A percentile compares a stretch with the other conserved stretches of the same genome.
Evolutionary conservation across 2,329 filamentous ascomycete species (phyloP).

Genomic region (Tolypocladium inflatum): DNA sequence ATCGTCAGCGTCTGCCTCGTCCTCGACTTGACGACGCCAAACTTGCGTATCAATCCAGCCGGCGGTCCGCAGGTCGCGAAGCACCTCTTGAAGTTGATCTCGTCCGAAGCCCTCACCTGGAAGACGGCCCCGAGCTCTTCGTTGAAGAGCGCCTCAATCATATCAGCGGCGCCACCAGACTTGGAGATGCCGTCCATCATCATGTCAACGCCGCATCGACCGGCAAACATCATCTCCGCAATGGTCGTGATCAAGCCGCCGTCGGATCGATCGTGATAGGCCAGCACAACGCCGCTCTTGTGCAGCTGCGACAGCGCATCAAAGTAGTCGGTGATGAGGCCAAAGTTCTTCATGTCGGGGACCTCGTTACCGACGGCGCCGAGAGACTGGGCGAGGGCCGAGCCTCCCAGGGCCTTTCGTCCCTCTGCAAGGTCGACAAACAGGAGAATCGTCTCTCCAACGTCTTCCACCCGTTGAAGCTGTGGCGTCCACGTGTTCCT

Average conservation of each 20-base stretch:
- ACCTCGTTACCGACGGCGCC: constrained; percentile 75
- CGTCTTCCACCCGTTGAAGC: constrained; percentile 71
- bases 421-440: constrained; percentile 84
- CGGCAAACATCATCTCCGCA: constrained; percentile 97
- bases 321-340: constrained; percentile 81
- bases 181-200: constrained; percentile 67
- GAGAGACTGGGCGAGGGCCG: constrained; percentile 82
- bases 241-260: constrained; percentile 86
- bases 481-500: constrained; percentile 90
- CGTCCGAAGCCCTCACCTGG: constrained; percentile 79
- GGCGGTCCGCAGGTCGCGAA: constrained; percentile 87
- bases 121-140: constrained; percentile 95
- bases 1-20: constrained; percentile 70
- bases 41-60: constrained; percentile 70
- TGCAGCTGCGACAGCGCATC: constrained; percentile 67
- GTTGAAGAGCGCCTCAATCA: constrained; percentile 81
- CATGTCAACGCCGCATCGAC: constrained; percentile 78
- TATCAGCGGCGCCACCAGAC: constrained; percentile 49
- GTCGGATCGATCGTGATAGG: constrained; percentile 91
- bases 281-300: constrained; percentile 58
- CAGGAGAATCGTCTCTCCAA: constrained; percentile 80
- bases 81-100: constrained; percentile 76
- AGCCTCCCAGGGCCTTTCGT: constrained; percentile 76
- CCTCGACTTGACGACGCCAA: constrained; percentile 63
- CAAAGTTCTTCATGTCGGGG: constrained; percentile 76